A percentile compares a stretch with the other conserved stretches of the same genome.
These are phyloP conservation scores for Blastobotrys illinoisensis DNA, from an alignment of 1,139 yeast species.

Conservation along the genomic window DNA sequence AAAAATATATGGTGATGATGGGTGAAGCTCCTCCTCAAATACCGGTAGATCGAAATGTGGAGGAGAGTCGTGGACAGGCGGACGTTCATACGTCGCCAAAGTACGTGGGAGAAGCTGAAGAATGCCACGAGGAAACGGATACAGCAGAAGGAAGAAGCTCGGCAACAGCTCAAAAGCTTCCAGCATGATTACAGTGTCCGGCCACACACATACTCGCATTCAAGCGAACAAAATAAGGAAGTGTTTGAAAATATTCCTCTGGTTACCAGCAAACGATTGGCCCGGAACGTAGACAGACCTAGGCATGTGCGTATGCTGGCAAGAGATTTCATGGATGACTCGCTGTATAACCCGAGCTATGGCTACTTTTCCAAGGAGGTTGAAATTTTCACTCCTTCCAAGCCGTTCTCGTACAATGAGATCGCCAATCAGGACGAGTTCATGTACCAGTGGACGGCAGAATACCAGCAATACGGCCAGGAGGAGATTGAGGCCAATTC, in stretches of 20 bases:
- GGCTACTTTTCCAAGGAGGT: constrained; percentile 80
- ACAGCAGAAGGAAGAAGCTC: constrained; percentile 4
- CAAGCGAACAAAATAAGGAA: constrained; percentile 28
- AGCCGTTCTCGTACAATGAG: constrained; percentile 49
- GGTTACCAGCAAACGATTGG: constrained; percentile 44
- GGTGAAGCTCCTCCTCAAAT: neutral
- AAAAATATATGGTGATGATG: neutral
- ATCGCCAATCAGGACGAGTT: constrained; percentile 65
- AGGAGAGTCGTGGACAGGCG: neutral
- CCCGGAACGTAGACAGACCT: constrained; percentile 49
- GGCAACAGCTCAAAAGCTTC: constrained; percentile 2
- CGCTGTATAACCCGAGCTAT: constrained; percentile 72
- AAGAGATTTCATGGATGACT: constrained; percentile 79
- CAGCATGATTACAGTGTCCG: constrained; percentile 22
- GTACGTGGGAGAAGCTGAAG: constrained; percentile 9
- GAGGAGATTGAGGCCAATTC: constrained; percentile 9
- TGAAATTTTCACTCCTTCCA: constrained; percentile 53
- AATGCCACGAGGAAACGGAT: constrained; percentile 8
- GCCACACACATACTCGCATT: constrained; percentile 24
- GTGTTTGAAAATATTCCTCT: constrained; percentile 43
- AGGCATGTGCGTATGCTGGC: constrained; percentile 60
- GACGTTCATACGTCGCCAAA: constrained; percentile 8
- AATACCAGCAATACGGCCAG: constrained; percentile 48
- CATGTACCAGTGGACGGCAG: constrained; percentile 59
- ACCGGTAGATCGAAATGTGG: neutral